Evolutionary conservation across 805 yeast genomes (phyloP), one percentile per base, ranked within the genome.

Genomic region (Debaryomyces hansenii): DNA sequence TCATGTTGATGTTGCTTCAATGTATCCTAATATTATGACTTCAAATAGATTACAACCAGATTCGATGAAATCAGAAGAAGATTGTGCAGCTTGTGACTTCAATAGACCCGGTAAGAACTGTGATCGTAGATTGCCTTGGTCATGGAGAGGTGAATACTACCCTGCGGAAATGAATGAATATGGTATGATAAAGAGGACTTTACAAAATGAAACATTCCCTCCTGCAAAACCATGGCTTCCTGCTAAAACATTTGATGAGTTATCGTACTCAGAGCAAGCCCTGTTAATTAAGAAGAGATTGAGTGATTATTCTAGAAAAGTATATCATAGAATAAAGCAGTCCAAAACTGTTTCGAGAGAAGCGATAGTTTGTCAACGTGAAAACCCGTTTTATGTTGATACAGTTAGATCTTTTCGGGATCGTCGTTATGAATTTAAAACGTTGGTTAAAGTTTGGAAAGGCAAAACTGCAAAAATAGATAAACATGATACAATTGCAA

Each of bases 11-110:
- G 99, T 94, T 42, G 97, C 99, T 0, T 94, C 99, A 1, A 94
- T 94, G 99, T 94, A 94, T 61, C 99, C 99, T 5, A 94, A 94
- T 61, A 94, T 94, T 63, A 94, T 94, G 98, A 90, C 96, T 5
- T 87, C 98, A 0, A 94, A 94, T 67, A 82, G 99, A 61, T 74
- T 94, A 44, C 99, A 94, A 64, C 99, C 99, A 0, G 99, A 94
- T 67, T 91, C 98, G 3, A 92, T 94, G 90, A 91, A 94, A 54
- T 72, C 85, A 0, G 98, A 92, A 59, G 88, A 88, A 56, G 96
- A 90, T 59, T 95, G 99, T 69, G 98, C 99, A 0, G 83, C 95
- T 36, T 95, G 99, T 72, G 99, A 94, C 57, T 95, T 90, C 69
- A 94, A 94, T 63, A 74, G 96, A 47, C 98, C 97, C 0, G 97